Evolutionary conservation across 345 rosid genomes (phyloP).

Genomic region (Hibiscus trionum): DNA sequence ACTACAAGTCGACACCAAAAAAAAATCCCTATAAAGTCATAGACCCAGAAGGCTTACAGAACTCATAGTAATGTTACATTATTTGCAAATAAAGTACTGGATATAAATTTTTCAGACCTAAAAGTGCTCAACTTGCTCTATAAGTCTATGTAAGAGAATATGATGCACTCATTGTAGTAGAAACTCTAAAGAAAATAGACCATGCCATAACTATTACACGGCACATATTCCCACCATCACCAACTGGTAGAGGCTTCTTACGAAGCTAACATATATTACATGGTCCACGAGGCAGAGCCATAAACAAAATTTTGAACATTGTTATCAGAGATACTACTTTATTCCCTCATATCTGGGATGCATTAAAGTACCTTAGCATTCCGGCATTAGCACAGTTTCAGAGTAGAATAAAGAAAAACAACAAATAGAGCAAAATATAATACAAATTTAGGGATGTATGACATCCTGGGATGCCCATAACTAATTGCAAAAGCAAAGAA

Average conservation of each 20-base stretch:
- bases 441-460: background rate
- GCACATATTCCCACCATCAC: background rate
- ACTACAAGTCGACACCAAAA: background rate
- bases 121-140: background rate
- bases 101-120: background rate
- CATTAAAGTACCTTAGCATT: background rate
- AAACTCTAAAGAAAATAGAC: background rate
- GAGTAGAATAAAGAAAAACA: background rate
- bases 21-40: background rate
- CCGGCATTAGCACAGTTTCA: constrained; percentile 1
- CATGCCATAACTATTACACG: background rate
- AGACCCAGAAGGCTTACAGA: constrained; percentile 6
- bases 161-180: background rate
- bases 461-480: background rate
- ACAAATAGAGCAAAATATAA: background rate
- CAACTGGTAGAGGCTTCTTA: background rate
- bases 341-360: background rate
- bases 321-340: background rate
- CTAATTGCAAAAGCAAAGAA: background rate
- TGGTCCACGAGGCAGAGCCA: background rate
- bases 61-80: constrained; percentile 9
- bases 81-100: constrained; percentile 15
- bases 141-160: background rate
- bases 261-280: background rate
- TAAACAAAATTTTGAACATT: background rate